Evolutionary conservation across 176 grass and related monocot genomes (phyloP), one percentile per base, ranked within the genome.

Genomic region (Dendrocalamus sinicus): DNA sequence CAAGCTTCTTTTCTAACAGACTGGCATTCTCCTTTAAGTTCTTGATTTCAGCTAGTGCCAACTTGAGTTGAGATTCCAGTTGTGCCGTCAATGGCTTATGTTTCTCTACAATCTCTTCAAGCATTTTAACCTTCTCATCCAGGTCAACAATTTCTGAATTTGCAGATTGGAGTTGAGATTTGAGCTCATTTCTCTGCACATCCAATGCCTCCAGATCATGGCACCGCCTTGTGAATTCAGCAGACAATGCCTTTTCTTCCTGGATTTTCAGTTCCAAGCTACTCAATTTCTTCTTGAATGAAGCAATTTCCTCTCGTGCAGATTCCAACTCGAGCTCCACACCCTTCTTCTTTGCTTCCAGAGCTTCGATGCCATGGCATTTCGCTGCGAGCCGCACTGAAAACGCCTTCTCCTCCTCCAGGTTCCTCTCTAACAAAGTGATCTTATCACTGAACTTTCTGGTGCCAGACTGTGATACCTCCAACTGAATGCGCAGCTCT

Each of bases 381-480:
- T 86, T 92, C 50, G 70, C 85, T 17, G 78, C 66, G 8, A 98
- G 86, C 78, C 78, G 84, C 6, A 30, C 17, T 22, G 87, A 92
- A 14, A 86, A 84, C n/a, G 47, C 88, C 80, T 86, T 94, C 86
- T 98, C 93, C 57, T 89, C 82, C 82, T 91, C 89, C 55, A 94
- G 35, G 37, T 85, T 89, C 71, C 54, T 86, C 87, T 94, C 93
- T 57, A 96, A 37, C 46, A 83, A 39, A 55, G 40, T 71, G 67
- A 90, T 69, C 79, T 73, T 91, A 1, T 86, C 92, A 48, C 85
- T 78, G 35, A 90, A 69, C 76, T 90, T 89, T 71, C 58, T 77
- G 80, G 68, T 76, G 68, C 94, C 89, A 23, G 75, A 74, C 7
- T 77, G 53, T 40, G 93, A 71, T 40, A 83, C 74, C 67, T 94